Evolutionary conservation across 2,329 filamentous ascomycete species (phyloP), one percentile per base, ranked within the genome.

Genomic region (Capronia americana): DNA sequence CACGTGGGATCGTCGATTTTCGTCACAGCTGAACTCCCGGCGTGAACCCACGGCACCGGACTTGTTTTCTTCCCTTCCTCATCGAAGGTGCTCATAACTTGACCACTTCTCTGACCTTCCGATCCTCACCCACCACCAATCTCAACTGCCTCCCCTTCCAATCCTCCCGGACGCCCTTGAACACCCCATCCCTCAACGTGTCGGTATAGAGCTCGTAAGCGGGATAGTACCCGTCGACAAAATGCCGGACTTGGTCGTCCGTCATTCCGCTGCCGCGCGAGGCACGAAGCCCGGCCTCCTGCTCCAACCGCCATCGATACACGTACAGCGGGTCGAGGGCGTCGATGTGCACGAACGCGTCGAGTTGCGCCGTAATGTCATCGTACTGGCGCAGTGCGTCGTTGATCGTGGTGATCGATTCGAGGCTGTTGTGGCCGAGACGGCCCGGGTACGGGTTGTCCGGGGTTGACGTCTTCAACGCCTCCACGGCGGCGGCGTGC

Each of bases 291-390:
- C 85, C 85, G 56, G 85, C 85, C 79, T 97, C 93, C 79, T 96
- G 92, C 79, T 97, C 84, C 72, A 88, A 81, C 14, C 93, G 87
- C 93, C 93, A 97, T 68, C 85, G 86, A 73, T 97, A 97, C 60
- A 96, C 93, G 74, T 88, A 93, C 58, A 83, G 82, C 4, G 87
- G 83, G 71, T 95, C 82, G 72, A 90, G 85, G 5, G 93, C 90
- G 74, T 96, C 89, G 63, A 89, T 86, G 72, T 90, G 87, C 51
- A 91, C 83, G 70, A 90, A 84, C 24, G 87, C 86, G 72, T 89
- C 84, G 44, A 90, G 83, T 73, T 80, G 83, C 74, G 74, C 84
- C 3, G 86, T 89, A 66, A 89, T 74, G n/a, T 77, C 76, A 75
- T 88, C 84, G 74, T 91, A 91, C 24, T 77, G 76, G 69, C 76